phyloP scores from a whole-genome alignment of 2,329 filamentous ascomycete species.

The Monosporascus sp. region DNA sequence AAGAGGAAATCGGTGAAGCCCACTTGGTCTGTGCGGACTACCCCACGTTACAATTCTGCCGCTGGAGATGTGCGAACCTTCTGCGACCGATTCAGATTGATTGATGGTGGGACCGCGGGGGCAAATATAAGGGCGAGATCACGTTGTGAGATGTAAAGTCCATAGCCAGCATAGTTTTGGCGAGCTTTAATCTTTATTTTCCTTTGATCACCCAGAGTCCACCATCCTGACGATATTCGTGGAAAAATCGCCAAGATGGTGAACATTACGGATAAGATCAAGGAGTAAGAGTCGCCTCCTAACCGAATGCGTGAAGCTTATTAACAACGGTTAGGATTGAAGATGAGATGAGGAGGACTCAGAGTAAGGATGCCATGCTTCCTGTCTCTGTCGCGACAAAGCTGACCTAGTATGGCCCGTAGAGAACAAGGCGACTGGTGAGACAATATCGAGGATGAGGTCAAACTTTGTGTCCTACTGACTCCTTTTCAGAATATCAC shows the following conservation, averaged over 20 bases:
- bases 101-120: neutral
- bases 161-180: neutral
- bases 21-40: neutral
- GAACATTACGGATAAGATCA: conserved; percentile 99
- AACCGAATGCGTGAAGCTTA: conserved; percentile 14
- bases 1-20: neutral
- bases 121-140: neutral
- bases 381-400: neutral
- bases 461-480: conserved; percentile 3
- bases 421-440: conserved; percentile 99
- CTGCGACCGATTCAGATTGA: neutral
- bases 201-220: neutral
- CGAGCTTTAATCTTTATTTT: no score
- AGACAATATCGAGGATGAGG: conserved; percentile 23
- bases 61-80: neutral
- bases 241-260: conserved; percentile 63
- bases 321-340: conserved; percentile 66
- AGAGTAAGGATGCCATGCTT: conserved; percentile 60
- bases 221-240: neutral
- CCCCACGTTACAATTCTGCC: neutral
- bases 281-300: conserved; percentile 59
- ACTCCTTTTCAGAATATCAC: conserved; percentile 73
- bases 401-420: conserved; percentile 24
- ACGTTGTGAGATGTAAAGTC: neutral
- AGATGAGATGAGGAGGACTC: conserved; percentile 98